Evolutionary conservation across 495 filamentous ascomycete genomes (phyloP), one percentile per base, ranked within the genome.

Genomic region (Beverwykella pulmonaria): DNA sequence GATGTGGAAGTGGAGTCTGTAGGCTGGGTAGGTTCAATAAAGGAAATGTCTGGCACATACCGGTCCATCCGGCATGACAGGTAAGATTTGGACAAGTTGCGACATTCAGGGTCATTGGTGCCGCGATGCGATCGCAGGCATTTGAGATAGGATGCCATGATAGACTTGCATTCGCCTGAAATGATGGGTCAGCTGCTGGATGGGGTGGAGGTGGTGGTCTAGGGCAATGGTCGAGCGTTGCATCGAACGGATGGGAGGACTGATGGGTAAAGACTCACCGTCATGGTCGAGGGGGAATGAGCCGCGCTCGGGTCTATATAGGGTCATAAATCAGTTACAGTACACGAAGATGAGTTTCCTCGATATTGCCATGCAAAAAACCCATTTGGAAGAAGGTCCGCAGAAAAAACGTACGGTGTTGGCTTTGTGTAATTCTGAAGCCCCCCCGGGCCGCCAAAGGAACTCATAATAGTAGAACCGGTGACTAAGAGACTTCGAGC

Each of bases 201-300:
- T 25, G 39, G 15, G 41, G 26, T 57, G 8, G n/a, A 14, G 46
- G 19, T 57, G 17, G 27, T n/a, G 22, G 25, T 41, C 12, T 22
- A 1, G 29, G 50, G 25, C 26, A 36, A 47, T 58, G 52, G n/a
- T 46, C 23, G 46, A 57, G 50, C 44, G 22, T 48, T 48, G 8
- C 15, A 25, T 39, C 17, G 49, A 58, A 47, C 19, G 25, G 47
- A 9, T 44, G 25, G 17, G 55, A 5, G 52, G 17, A 25, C 30
- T 27, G 56, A 60, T 1, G 59, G 61, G 39, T 1, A 39, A 57
- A 50, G 44, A 68, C 80, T 74, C 80, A 93, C 92, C 93, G 72
- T 96, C 92, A 69, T 97, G 93, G 74, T 98, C 94, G 48, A 98
- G 87, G 23, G 94, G 94, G 73, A 98, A 98, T 75, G 92, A 95